Percentiles rank a stretch among this genome's conserved stretches.
Evolutionary conservation across 129 eudicot species (phyloP).

Genomic region (Escallonia herrerae): DNA sequence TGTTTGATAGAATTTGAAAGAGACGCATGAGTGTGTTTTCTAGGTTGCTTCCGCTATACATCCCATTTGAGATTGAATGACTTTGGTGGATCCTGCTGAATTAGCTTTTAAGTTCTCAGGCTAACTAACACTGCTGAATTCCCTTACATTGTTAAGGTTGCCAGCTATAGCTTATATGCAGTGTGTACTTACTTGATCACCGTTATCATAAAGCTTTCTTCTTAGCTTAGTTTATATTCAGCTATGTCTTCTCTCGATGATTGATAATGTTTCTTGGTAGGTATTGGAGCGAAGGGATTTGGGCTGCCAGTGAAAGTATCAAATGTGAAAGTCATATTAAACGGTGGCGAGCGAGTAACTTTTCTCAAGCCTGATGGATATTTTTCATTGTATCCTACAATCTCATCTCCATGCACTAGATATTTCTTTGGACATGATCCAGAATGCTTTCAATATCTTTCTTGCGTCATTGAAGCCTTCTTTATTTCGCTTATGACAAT

Average conservation of each 20-base stretch:
- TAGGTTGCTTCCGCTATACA: no score
- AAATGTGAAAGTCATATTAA: slow-evolving; percentile 64
- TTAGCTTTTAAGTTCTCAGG: no score
- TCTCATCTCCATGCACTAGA: slow-evolving; percentile 2
- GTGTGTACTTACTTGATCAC: no score
- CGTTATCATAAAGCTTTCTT: background rate
- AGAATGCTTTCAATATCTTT: background rate
- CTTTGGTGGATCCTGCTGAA: no score
- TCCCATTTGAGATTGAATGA: no score
- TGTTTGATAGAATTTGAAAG: no score
- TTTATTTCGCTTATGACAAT: no score
- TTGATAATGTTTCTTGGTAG: slow-evolving; percentile 25
- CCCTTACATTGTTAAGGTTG: no score
- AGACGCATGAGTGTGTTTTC: no score
- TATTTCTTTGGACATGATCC: background rate
- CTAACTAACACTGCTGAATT: no score
- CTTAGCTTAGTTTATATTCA: background rate
- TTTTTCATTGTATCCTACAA: slow-evolving; percentile 95
- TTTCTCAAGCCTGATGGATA: slow-evolving; percentile 89
- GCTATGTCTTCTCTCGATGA: slow-evolving; percentile 5
- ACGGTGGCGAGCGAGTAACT: slow-evolving; percentile 80
- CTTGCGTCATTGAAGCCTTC: no score
- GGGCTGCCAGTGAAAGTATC: slow-evolving; percentile 66
- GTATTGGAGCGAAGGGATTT: slow-evolving; percentile 42
- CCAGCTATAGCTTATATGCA: no score